Percentiles rank a stretch among this genome's conserved stretches.
These are phyloP conservation scores for Salix caprea DNA, from an alignment of 345 rosid species.

Conservation along the genomic window DNA sequence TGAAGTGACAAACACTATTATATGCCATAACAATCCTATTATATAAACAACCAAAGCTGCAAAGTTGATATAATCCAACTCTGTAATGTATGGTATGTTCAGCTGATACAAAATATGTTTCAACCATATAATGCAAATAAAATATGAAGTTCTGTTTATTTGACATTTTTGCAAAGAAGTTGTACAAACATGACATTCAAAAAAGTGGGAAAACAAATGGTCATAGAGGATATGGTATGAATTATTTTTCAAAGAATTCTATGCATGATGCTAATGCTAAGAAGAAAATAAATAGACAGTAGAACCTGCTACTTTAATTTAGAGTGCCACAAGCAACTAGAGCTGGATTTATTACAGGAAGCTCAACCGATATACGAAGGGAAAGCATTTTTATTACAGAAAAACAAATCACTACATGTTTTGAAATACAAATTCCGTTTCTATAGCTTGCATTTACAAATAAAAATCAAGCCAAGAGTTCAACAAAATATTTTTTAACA, in stretches of 20 bases:
- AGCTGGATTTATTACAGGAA: neutral
- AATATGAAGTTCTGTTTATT: neutral
- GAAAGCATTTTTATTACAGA: neutral
- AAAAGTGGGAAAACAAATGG: neutral
- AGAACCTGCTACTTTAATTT: neutral
- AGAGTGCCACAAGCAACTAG: neutral
- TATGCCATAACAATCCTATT: neutral
- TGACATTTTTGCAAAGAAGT: neutral
- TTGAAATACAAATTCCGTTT: neutral
- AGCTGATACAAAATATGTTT: neutral
- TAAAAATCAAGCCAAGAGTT: neutral
- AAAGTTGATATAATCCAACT: neutral
- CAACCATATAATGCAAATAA: neutral
- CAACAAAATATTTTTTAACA: neutral
- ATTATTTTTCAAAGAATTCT: neutral
- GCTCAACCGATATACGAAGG: neutral
- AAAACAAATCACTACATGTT: neutral
- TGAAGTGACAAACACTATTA: too few species aligned
- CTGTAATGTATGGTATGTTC: neutral
- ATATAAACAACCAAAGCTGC: constrained; percentile 3
- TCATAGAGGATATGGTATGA: neutral
- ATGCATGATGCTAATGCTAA: too few species aligned
- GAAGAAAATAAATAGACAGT: too few species aligned
- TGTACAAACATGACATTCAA: neutral
- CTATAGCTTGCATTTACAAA: neutral